A percentile compares a stretch with the other conserved stretches of the same genome.
These are phyloP conservation scores for Boletus huronensis DNA, from an alignment of 768 basidiomycete species.

Conservation along the genomic window DNA sequence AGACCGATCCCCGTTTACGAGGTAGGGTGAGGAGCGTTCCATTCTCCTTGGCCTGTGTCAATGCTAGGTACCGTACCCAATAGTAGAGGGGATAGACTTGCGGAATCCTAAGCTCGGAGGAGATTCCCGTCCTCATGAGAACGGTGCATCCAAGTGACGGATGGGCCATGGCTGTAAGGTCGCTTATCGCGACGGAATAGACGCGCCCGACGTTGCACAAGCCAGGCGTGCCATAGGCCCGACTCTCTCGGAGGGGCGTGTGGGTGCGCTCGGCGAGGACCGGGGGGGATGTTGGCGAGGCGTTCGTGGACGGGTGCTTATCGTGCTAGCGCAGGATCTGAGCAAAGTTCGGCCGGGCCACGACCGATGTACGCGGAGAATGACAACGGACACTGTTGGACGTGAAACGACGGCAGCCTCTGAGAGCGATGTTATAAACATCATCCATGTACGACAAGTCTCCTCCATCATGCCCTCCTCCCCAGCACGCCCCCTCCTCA, in stretches of 20 bases:
- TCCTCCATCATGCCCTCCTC: slow-evolving; percentile 34
- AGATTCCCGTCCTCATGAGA: background rate
- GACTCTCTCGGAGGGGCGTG: slow-evolving; percentile 2
- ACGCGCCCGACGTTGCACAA: background rate
- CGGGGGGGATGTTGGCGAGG: too few species aligned
- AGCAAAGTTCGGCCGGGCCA: slow-evolving; percentile 13
- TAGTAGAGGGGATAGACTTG: background rate
- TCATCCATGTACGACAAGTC: background rate
- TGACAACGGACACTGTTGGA: slow-evolving; percentile 22
- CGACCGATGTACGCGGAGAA: slow-evolving; percentile 31
- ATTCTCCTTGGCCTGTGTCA: too few species aligned
- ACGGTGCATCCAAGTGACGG: background rate
- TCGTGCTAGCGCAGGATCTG: background rate
- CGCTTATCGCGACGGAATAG: background rate
- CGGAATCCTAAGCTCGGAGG: background rate
- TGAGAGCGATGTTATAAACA: slow-evolving; percentile 20
- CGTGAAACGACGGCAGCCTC: slow-evolving; percentile 19
- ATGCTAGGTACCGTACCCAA: too few species aligned
- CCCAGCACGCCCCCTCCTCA: slow-evolving; percentile 59
- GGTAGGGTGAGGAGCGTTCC: too few species aligned
- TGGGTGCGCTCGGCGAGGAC: background rate
- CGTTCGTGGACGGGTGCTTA: background rate
- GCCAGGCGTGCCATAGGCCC: background rate
- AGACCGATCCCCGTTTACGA: background rate
- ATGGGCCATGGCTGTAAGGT: background rate